Evolutionary conservation across 176 grass and related monocot species (phyloP).

Genomic region (Stipa capillata): DNA sequence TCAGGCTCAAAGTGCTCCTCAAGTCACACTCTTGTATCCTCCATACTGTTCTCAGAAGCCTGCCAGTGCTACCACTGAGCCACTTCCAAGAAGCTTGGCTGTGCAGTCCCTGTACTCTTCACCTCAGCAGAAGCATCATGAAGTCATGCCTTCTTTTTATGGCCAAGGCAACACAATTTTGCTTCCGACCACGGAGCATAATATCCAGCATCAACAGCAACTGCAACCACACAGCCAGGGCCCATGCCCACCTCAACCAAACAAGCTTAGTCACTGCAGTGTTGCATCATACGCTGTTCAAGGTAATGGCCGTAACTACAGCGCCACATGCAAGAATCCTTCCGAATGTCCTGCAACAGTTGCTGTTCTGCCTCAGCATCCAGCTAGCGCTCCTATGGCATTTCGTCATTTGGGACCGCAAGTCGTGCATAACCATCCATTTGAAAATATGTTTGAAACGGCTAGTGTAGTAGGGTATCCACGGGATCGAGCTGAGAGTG

Average conservation of each 20-base stretch:
- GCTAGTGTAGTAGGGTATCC: conserved; percentile 70
- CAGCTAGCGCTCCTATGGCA: conserved; percentile 16
- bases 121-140: conserved; percentile 47
- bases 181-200: conserved; percentile 35
- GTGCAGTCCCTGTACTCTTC: conserved; percentile 50
- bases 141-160: conserved; percentile 51
- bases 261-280: conserved; percentile 48
- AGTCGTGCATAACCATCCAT: conserved; percentile 48
- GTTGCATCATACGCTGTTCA: conserved; percentile 57
- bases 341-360: conserved; percentile 38
- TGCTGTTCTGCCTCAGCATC: conserved; percentile 45
- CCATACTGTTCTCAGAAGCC: conserved; percentile 53
- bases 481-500: conserved; percentile 30
- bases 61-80: conserved; percentile 44
- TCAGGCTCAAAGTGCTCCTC: conserved; percentile 56
- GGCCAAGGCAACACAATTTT: conserved; percentile 55
- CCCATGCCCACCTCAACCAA: conserved; percentile 41
- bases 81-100: conserved; percentile 42
- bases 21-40: conserved; percentile 60
- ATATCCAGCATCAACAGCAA: conserved; percentile 33
- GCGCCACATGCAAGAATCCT: conserved; percentile 31
- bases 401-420: conserved; percentile 41
- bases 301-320: conserved; percentile 44
- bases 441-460: conserved; percentile 64
- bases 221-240: conserved; percentile 30